phyloP scores from a whole-genome alignment of 768 basidiomycete genomes.

The Leccinum aurantiacum region DNA sequence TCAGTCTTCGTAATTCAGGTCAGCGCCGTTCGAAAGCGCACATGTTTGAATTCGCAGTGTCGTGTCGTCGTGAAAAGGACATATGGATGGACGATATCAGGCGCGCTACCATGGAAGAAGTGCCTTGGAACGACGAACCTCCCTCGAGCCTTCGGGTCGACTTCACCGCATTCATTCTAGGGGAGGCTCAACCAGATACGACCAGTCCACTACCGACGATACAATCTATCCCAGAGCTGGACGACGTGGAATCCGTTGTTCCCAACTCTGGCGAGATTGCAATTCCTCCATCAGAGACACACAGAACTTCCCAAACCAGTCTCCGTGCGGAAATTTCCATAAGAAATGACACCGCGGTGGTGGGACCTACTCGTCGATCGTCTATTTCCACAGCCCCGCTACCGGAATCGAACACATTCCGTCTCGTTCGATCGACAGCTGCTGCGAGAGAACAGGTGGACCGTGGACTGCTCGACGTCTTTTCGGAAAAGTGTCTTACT shows the following conservation, averaged over 20 bases:
- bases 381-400: constrained; percentile 56
- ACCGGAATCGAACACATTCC: constrained; percentile 49
- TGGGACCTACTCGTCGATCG: constrained; percentile 51
- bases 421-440: constrained; percentile 66
- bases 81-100: constrained; percentile 79
- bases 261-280: constrained; percentile 7
- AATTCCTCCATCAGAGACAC: constrained; percentile 1
- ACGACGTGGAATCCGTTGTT: constrained; percentile 15
- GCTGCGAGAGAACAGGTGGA: constrained; percentile 71
- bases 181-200: constrained; percentile 41
- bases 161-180: constrained; percentile 35
- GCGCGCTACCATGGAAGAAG: constrained; percentile 45
- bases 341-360: constrained; percentile 21
- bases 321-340: constrained; percentile 16
- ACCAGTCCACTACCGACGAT: constrained; percentile 51
- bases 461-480: constrained; percentile 75
- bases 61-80: constrained; percentile 80
- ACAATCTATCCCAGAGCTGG: constrained; percentile 55
- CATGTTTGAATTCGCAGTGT: constrained; percentile 82
- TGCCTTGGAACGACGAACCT: constrained; percentile 58
- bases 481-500: constrained; percentile 68
- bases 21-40: constrained; percentile 52
- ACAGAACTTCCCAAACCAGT: constrained; percentile 18
- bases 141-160: constrained; percentile 59
- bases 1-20: constrained; percentile 96